Evolutionary conservation across 1,284 basidiomycete species (phyloP).

Genomic region (Tilletia walkeri): DNA sequence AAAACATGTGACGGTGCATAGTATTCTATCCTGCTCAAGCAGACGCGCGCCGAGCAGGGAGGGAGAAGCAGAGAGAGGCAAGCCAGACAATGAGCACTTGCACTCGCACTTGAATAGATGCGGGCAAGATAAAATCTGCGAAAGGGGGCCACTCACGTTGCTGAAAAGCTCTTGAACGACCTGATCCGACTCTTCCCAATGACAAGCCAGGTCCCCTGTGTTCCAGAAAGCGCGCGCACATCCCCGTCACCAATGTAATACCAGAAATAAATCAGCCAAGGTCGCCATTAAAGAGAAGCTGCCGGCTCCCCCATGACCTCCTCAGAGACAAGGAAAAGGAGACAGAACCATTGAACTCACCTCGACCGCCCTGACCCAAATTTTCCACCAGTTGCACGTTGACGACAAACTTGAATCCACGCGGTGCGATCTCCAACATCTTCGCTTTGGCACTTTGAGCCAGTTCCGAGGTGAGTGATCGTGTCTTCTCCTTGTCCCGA

Average conservation of each 20-base stretch:
- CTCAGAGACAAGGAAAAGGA: no score
- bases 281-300: no score
- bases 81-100: no score
- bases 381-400: conserved; percentile 45
- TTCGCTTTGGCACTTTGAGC: conserved; percentile 35
- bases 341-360: conserved; percentile 19
- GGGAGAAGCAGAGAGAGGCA: neutral
- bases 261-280: no score
- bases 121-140: neutral
- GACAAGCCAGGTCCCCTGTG: conserved; percentile 41
- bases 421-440: conserved; percentile 29
- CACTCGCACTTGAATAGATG: no score
- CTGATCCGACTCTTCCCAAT: conserved; percentile 42
- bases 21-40: conserved; percentile 31
- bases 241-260: no score
- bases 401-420: conserved; percentile 44
- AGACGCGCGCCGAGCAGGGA: neutral
- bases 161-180: conserved; percentile 42
- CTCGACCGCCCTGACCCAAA: conserved; percentile 42
- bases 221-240: neutral
- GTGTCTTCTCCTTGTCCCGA: conserved; percentile 35
- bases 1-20: conserved; percentile 38
- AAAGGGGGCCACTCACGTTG: conserved; percentile 29
- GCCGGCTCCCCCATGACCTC: no score
- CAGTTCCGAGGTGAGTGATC: conserved; percentile 29